Evolutionary conservation across 495 filamentous ascomycete species (phyloP), one percentile per base, ranked within the genome.

Genomic region (Aspergillus coremiiformis): DNA sequence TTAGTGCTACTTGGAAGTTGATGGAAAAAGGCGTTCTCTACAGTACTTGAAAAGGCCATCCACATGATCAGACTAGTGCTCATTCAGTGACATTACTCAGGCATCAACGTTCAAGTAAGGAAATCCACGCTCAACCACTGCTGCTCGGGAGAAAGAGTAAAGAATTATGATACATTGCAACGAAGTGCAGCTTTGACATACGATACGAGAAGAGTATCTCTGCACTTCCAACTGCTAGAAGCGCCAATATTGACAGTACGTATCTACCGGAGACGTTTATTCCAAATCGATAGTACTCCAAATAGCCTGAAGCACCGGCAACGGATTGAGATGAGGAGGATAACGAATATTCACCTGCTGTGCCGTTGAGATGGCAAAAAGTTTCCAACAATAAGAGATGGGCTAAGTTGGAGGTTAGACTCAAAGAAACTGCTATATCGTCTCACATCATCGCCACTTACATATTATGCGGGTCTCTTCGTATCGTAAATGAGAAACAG

Each of bases 401-500:
- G 93, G 56, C 93, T 97, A 57, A 24, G 54, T 30, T 19, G 42
- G 60, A 32, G 60, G 56, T 56, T 49, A 64, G 30, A 37, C 43
- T 30, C 24, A 32, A 33, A 32, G 12, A 12, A 41, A 10, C 21
- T 21, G n/a, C n/a, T n/a, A n/a, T n/a, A 30, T 12, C 8, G 39
- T 49, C 10, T 26, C 14, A 51, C 5, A 12, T n/a, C 17, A 32
- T 26, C 6, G 20, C 41, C 19, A 80, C 89, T 79, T 75, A 96
- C 93, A 99, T 94, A 65, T 96, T 92, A 66, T 97, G 87, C 51
- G 85, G 86, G 71, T 99, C 93, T 65, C 91, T 82, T 57, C 87
- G 80, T 50, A 99, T 95, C 37, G 91, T 92, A 60, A 99, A 96
- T 0, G 93, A 96, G 64, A 99, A 99, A 63, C 94, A 97, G 67